Percentiles rank a stretch among this genome's conserved stretches.
Conservation (phyloP, 768 basidiomycete species). For the Hirschioporus abietinus region DNA sequence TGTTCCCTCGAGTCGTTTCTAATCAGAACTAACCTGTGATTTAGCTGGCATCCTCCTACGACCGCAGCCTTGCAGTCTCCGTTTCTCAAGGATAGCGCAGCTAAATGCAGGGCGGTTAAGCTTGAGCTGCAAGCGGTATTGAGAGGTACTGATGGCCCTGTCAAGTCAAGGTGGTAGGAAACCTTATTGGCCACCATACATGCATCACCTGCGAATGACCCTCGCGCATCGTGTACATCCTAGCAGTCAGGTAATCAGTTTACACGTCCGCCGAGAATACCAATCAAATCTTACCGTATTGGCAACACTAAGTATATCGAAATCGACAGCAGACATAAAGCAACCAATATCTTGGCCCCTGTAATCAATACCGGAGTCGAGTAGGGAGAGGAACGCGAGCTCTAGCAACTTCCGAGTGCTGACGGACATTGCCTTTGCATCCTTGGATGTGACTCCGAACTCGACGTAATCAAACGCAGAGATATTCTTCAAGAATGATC, state of each 20-base stretch:
- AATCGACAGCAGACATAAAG: neutral
- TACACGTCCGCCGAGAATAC: too few species aligned
- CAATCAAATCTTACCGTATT: neutral
- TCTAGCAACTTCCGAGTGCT: neutral
- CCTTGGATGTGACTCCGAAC: constrained; percentile 22
- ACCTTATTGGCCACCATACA: constrained; percentile 36
- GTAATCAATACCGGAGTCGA: neutral
- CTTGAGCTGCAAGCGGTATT: constrained; percentile 49
- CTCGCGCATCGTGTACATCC: constrained; percentile 30
- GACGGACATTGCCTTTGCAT: neutral
- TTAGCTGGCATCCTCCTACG: constrained; percentile 37
- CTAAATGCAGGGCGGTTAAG: constrained; percentile 42
- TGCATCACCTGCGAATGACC: constrained; percentile 30
- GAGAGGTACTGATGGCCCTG: constrained; percentile 43
- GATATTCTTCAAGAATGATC: constrained; percentile 34
- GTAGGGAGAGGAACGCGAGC: neutral
- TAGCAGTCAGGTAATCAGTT: constrained; percentile 9
- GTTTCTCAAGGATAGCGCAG: constrained; percentile 34
- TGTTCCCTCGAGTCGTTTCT: constrained; percentile 4
- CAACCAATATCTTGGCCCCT: neutral
- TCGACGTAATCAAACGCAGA: constrained; percentile 32
- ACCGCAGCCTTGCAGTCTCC: constrained; percentile 47
- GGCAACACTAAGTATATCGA: neutral
- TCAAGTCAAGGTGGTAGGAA: constrained; percentile 31
- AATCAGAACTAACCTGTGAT: constrained; percentile 27